A percentile compares a stretch with the other conserved stretches of the same genome.
Evolutionary conservation across 805 yeast species (phyloP).

Genomic region (Pichia heedii): DNA sequence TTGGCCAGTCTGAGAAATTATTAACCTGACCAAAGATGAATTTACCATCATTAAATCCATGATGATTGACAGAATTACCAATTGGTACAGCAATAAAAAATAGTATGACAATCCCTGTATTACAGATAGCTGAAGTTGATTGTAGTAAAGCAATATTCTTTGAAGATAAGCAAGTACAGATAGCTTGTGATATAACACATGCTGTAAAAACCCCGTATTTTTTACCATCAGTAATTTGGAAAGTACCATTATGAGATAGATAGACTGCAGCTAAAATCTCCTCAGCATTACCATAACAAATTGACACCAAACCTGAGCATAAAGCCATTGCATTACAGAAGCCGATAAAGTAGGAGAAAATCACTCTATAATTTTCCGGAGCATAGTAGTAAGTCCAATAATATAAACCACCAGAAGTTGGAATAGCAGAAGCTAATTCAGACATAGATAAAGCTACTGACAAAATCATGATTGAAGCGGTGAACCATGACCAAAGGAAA

Average conservation of each 20-base stretch:
- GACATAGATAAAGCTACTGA: constrained; percentile 56
- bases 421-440: constrained; percentile 58
- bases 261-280: constrained; percentile 53
- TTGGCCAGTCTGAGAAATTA: constrained; percentile 47
- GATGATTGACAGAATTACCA: constrained; percentile 35
- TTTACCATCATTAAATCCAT: constrained; percentile 37
- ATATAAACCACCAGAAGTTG: constrained; percentile 70
- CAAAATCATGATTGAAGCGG: constrained; percentile 47
- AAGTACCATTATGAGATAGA: constrained; percentile 41
- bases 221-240: constrained; percentile 43
- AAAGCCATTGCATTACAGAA: constrained; percentile 60
- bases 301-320: constrained; percentile 57
- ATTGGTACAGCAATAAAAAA: constrained; percentile 58
- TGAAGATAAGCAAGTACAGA: constrained; percentile 49
- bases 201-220: constrained; percentile 62
- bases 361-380: constrained; percentile 42
- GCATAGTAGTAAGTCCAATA: constrained; percentile 63
- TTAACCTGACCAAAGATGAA: constrained; percentile 48
- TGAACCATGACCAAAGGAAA: constrained; percentile 65
- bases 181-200: constrained; percentile 42
- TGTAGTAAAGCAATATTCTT: constrained; percentile 50
- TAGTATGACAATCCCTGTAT: constrained; percentile 42
- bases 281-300: constrained; percentile 59
- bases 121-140: constrained; percentile 46
- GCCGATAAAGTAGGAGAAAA: constrained; percentile 56